Percentiles rank a stretch among this genome's conserved stretches.
Conservation (phyloP, 2,329 filamentous ascomycete genomes). For the Apiospora sp. region DNA sequence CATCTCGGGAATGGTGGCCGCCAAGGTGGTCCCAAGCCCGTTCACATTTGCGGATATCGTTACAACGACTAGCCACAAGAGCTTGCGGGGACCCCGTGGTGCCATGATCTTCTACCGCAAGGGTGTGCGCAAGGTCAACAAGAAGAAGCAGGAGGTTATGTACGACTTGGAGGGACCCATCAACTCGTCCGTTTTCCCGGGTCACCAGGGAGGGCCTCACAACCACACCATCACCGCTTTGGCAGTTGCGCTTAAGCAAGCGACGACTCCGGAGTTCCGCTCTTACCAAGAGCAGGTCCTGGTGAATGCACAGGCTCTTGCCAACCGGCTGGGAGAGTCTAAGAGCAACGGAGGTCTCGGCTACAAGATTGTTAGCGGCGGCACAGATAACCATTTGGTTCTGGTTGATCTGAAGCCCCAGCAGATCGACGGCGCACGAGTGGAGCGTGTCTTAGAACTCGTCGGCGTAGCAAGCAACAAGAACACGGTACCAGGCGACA, state of each 20-base stretch:
- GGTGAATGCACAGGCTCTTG: conserved; percentile 89
- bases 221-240: conserved; percentile 99
- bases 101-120: conserved; percentile 99
- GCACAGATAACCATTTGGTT: conserved; percentile 97
- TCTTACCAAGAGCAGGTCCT: conserved; percentile 91
- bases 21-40: conserved; percentile 88
- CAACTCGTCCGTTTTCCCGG: conserved; percentile 96
- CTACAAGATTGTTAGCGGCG: conserved; percentile 90
- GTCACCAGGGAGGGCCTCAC: conserved; percentile 96
- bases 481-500: conserved; percentile 97
- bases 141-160: conserved; percentile 83
- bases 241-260: conserved; percentile 93
- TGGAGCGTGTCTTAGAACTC: conserved; percentile 89
- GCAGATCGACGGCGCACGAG: conserved; percentile 84
- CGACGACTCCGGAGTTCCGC: conserved; percentile 87
- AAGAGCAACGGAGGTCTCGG: conserved; percentile 81
- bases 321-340: conserved; percentile 67
- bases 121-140: conserved; percentile 85
- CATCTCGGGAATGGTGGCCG: conserved; percentile 92
- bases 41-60: conserved; percentile 93
- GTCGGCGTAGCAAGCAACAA: conserved; percentile 99
- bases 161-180: conserved; percentile 95
- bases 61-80: conserved; percentile 98
- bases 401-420: conserved; percentile 91
- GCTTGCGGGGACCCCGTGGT: conserved; percentile 89